Conservation (phyloP, 306 rosid species). For the Arachis hypogaea region DNA sequence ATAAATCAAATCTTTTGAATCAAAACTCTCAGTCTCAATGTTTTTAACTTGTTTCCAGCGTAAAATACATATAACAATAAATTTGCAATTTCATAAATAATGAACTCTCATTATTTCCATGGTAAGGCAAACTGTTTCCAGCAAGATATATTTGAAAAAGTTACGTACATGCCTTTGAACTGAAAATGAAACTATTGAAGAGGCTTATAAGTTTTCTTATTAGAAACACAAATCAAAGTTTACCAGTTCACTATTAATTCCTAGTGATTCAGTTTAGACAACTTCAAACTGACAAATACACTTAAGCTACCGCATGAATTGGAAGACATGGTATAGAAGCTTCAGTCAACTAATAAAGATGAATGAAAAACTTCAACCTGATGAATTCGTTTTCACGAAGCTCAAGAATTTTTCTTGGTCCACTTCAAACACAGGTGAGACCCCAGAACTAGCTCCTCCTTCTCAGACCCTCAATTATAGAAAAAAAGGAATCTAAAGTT, state of each 20-base stretch:
- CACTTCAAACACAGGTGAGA: not conserved
- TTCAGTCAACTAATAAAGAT: not conserved
- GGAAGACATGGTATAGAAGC: not conserved
- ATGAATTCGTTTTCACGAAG: not conserved
- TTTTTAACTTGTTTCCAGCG: slow-evolving; percentile 19
- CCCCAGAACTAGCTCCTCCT: not conserved
- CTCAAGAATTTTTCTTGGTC: not conserved
- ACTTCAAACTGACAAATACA: not conserved
- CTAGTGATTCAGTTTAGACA: no score
- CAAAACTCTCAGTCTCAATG: not conserved
- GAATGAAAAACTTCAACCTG: slow-evolving; percentile 9
- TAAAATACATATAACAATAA: slow-evolving; percentile 18
- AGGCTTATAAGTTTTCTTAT: slow-evolving; percentile 19
- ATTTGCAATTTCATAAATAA: slow-evolving; percentile 19
- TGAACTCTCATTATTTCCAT: slow-evolving; percentile 11
- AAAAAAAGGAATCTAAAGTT: not conserved
- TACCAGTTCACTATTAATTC: not conserved
- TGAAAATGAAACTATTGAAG: not conserved
- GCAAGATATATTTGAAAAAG: no score
- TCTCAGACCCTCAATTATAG: not conserved
- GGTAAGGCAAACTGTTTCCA: not conserved
- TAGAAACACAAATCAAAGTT: slow-evolving; percentile 19
- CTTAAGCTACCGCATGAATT: not conserved
- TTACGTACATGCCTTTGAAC: not conserved
- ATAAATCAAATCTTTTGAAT: slow-evolving; percentile 31